phyloP scores from a whole-genome alignment of 805 yeast genomes.

The Yarrowia sp. region DNA sequence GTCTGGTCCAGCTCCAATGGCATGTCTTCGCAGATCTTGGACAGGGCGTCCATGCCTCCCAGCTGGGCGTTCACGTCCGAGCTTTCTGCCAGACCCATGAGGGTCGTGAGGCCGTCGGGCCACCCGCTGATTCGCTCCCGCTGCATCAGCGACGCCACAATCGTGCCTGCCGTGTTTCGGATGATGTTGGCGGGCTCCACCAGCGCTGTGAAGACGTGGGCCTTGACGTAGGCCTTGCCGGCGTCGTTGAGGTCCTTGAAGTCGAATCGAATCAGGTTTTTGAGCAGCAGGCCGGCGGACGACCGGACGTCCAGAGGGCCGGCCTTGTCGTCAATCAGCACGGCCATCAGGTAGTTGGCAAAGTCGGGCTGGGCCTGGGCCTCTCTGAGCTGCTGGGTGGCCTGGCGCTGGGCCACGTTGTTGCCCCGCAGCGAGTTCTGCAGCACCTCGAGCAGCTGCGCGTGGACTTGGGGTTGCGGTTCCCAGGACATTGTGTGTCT shows the following conservation, averaged over 20 bases:
- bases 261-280: slow-evolving; percentile 66
- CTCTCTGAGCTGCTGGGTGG: slow-evolving; percentile 70
- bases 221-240: slow-evolving; percentile 55
- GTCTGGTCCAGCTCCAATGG: slow-evolving; percentile 68
- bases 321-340: slow-evolving; percentile 57
- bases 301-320: slow-evolving; percentile 67
- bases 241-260: slow-evolving; percentile 49
- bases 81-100: slow-evolving; percentile 64
- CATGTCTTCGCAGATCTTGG: slow-evolving; percentile 91
- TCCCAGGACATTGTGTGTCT: slow-evolving; percentile 34
- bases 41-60: slow-evolving; percentile 81
- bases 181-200: slow-evolving; percentile 64
- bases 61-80: slow-evolving; percentile 62
- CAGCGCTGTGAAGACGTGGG: slow-evolving; percentile 57
- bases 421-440: slow-evolving; percentile 73
- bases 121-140: slow-evolving; percentile 69
- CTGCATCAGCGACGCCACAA: slow-evolving; percentile 78
- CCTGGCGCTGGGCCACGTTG: slow-evolving; percentile 62
- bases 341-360: slow-evolving; percentile 76
- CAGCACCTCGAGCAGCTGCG: slow-evolving; percentile 70
- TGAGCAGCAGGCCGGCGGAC: slow-evolving; percentile 85
- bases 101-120: slow-evolving; percentile 75
- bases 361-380: slow-evolving; percentile 79
- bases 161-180: slow-evolving; percentile 88
- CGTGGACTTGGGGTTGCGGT: slow-evolving; percentile 67